phyloP scores from a whole-genome alignment of 2,329 filamentous ascomycete genomes.

The Botrytis squamosa region DNA sequence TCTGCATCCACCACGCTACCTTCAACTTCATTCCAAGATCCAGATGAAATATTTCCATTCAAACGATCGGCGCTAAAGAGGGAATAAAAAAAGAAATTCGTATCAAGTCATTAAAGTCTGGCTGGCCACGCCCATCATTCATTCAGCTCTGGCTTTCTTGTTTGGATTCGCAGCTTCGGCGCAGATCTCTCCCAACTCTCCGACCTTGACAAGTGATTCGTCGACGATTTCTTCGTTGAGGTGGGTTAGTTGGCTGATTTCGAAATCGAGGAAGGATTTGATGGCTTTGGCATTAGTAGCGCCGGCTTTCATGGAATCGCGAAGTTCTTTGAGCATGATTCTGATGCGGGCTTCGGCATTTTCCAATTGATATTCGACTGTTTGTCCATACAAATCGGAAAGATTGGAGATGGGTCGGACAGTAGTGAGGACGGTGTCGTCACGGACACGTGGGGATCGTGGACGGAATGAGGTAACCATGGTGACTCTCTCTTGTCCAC shows the following conservation, averaged over 20 bases:
- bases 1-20: not conserved
- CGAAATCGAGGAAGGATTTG: slow-evolving; percentile 41
- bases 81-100: slow-evolving; percentile 23
- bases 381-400: slow-evolving; percentile 42
- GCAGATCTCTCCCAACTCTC: slow-evolving; percentile 35
- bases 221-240: slow-evolving; percentile 40
- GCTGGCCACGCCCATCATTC: not conserved
- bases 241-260: slow-evolving; percentile 36
- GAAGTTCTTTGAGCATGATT: slow-evolving; percentile 39
- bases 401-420: slow-evolving; percentile 42
- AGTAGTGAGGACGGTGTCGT: slow-evolving; percentile 43
- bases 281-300: slow-evolving; percentile 40
- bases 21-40: not conserved
- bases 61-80: not conserved
- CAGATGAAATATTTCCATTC: not conserved
- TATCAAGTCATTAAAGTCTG: slow-evolving; percentile 7
- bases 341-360: slow-evolving; percentile 41
- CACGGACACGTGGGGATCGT: slow-evolving; percentile 41
- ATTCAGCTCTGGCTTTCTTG: slow-evolving; percentile 30
- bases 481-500: slow-evolving; percentile 47
- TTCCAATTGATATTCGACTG: slow-evolving; percentile 43
- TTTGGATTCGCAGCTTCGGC: slow-evolving; percentile 27
- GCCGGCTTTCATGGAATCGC: slow-evolving; percentile 40
- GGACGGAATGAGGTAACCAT: slow-evolving; percentile 49
- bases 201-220: slow-evolving; percentile 35